Evolutionary conservation across 352 stramenopile species (phyloP).

Genomic region (Globisporangium splendens): DNA sequence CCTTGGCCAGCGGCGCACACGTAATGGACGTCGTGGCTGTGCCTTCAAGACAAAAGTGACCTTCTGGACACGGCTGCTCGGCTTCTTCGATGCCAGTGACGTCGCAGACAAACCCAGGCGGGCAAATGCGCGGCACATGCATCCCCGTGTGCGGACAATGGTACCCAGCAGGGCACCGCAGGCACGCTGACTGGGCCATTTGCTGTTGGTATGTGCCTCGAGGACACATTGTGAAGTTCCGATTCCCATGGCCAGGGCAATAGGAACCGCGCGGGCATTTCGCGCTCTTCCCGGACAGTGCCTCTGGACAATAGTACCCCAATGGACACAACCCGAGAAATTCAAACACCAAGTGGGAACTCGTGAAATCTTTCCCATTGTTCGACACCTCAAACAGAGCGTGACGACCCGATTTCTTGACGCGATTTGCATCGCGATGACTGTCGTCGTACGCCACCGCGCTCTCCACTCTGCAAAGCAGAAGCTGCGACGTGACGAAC

Average conservation of each 20-base stretch:
- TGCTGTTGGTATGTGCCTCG: constrained; percentile 93
- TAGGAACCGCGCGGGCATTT: constrained; percentile 73
- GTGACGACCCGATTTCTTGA: constrained; percentile 12
- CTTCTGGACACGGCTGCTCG: constrained; percentile 92
- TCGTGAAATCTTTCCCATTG: constrained; percentile 94
- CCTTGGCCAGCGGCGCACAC: constrained; percentile 53
- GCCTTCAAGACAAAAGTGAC: constrained; percentile 94
- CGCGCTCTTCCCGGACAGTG: constrained; percentile 36
- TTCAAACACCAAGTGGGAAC: constrained; percentile 68
- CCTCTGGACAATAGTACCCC: constrained; percentile 85
- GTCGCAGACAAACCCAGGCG: constrained; percentile 93
- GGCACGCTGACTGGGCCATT: constrained; percentile 71
- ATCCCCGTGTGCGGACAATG: constrained; percentile 92
- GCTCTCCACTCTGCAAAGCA: constrained; percentile 85
- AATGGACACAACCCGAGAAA: constrained; percentile 79
- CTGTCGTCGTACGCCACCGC: constrained; percentile 35
- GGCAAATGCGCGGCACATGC: constrained; percentile 92
- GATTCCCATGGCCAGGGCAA: constrained; percentile 72
- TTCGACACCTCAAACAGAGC: constrained; percentile 91
- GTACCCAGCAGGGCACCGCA: constrained; percentile 94
- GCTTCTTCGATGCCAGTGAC: constrained; percentile 89
- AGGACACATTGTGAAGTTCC: constrained; percentile 94
- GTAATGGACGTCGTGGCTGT: constrained; percentile 92
- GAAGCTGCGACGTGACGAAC: constrained; percentile 85
- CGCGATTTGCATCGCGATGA: constrained; percentile 15